A percentile compares a stretch with the other conserved stretches of the same genome.
phyloP scores from a whole-genome alignment of 1,284 basidiomycete species.

The Ceratobasidium sp. region DNA sequence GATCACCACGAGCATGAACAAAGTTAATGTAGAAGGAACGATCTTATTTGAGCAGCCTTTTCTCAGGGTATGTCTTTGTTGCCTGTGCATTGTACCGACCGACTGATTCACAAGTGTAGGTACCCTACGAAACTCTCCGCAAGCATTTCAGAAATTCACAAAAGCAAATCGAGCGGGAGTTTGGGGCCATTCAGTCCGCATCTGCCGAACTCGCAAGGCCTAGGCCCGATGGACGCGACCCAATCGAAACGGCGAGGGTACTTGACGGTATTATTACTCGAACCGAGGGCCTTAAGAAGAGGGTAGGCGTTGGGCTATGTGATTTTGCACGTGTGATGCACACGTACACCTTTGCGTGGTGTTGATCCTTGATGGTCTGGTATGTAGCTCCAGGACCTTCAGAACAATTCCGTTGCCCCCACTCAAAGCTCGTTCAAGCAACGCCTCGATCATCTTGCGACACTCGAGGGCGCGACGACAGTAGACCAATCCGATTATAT shows the following conservation, averaged over 20 bases:
- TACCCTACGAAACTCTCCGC: slow-evolving; percentile 87
- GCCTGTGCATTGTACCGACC: slow-evolving; percentile 38
- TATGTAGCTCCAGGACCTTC: slow-evolving; percentile 72
- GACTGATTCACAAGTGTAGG: slow-evolving; percentile 58
- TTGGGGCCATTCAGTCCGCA: slow-evolving; percentile 66
- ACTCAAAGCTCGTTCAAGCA: slow-evolving; percentile 77
- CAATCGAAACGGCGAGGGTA: slow-evolving; percentile 65
- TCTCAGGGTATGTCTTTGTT: slow-evolving; percentile 65
- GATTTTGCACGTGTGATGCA: slow-evolving; percentile 24
- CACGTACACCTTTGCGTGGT: slow-evolving; percentile 39
- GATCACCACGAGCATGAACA: slow-evolving; percentile 43
- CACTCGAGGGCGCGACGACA: slow-evolving; percentile 66
- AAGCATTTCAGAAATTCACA: slow-evolving; percentile 83
- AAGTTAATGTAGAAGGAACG: slow-evolving; percentile 67
- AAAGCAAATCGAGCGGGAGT: slow-evolving; percentile 81
- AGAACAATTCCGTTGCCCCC: slow-evolving; percentile 69
- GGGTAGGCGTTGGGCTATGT: slow-evolving; percentile 61
- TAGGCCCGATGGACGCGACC: slow-evolving; percentile 56
- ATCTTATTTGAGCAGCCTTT: slow-evolving; percentile 90
- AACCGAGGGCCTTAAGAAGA: slow-evolving; percentile 81
- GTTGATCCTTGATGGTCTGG: slow-evolving; percentile 26
- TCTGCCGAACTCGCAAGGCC: slow-evolving; percentile 64
- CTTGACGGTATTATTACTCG: slow-evolving; percentile 80
- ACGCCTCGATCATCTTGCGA: slow-evolving; percentile 73
- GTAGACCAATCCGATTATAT: slow-evolving; percentile 68